Percentiles rank a stretch among this genome's conserved stretches.
Evolutionary conservation across 192 early-diverging fungal genomes (phyloP).

Genomic region (Rhizophagus clarus): DNA sequence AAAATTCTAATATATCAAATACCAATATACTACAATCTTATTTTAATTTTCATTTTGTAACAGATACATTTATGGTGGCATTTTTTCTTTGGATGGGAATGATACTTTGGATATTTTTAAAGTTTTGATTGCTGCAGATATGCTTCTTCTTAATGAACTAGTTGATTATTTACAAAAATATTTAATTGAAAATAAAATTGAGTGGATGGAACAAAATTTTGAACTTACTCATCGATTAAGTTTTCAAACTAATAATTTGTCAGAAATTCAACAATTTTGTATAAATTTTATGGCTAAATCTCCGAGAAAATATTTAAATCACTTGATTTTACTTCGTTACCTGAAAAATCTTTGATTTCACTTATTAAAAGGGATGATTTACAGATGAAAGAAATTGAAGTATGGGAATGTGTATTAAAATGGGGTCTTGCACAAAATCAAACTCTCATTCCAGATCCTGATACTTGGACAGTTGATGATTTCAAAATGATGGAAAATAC

Average conservation of each 20-base stretch:
- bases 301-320: no score
- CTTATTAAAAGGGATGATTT: background rate
- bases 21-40: no score
- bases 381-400: background rate
- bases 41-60: no score
- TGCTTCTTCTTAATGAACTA: background rate
- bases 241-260: background rate
- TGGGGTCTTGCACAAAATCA: conserved; percentile 1
- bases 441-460: background rate
- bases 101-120: background rate
- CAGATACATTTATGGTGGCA: background rate
- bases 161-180: no score
- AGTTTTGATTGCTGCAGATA: background rate
- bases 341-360: no score
- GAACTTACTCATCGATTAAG: no score
- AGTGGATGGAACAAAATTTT: background rate
- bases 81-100: background rate
- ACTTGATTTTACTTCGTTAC: no score
- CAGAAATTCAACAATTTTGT: no score
- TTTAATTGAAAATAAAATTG: no score
- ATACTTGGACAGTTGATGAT: background rate
- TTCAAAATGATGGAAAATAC: background rate
- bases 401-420: background rate
- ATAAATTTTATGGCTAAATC: no score
- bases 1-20: no score